A percentile compares a stretch with the other conserved stretches of the same genome.
Conservation (phyloP, 164 flowering plant genomes). For the Euptelea pleiosperma region DNA sequence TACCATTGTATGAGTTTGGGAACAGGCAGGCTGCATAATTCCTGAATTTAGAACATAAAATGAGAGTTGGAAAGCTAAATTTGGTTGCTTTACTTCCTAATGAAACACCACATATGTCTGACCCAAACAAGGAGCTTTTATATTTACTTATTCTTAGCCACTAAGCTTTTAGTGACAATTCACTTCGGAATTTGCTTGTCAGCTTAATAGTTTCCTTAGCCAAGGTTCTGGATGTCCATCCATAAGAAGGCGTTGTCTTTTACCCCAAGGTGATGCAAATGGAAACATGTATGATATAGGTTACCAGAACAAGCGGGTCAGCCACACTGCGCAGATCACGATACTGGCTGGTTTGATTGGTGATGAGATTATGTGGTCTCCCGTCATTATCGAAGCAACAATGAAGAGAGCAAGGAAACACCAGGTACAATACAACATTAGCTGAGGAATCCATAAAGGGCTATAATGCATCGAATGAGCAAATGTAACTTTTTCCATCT, state of each 20-base stretch:
- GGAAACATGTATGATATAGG: no score
- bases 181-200: neutral
- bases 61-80: neutral
- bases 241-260: neutral
- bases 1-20: neutral
- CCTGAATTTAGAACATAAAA: neutral
- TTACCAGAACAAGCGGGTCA: no score
- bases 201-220: neutral
- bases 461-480: no score
- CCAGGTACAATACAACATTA: no score
- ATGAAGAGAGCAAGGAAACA: neutral
- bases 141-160: neutral
- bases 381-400: neutral
- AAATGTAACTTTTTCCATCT: no score
- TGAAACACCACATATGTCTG: neutral
- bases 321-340: no score
- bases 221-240: neutral
- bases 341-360: no score
- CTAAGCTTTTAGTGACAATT: neutral
- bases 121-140: neutral
- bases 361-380: neutral
- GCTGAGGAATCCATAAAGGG: no score
- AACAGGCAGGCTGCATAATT: neutral
- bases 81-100: neutral
- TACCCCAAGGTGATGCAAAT: neutral